A percentile compares a stretch with the other conserved stretches of the same genome.
Evolutionary conservation across 495 filamentous ascomycete genomes (phyloP).

Genomic region (Podospora australis): DNA sequence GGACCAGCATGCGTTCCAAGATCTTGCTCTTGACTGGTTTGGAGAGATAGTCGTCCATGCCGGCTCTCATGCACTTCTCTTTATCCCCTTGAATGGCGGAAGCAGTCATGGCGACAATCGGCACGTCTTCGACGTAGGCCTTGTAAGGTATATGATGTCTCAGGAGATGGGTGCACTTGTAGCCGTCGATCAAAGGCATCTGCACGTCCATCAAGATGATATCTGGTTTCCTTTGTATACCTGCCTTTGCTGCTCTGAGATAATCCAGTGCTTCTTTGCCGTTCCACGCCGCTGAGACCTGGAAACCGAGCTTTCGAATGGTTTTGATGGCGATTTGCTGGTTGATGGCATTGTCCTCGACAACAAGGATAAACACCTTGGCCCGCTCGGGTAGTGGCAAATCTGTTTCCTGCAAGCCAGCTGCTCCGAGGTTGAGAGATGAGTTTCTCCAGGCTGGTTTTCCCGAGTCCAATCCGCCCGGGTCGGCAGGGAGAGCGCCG

Average conservation of each 20-base stretch:
- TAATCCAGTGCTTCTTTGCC: conserved; percentile 72
- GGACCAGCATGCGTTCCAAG: conserved; percentile 65
- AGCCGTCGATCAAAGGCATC: conserved; percentile 79
- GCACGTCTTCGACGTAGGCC: conserved; percentile 45
- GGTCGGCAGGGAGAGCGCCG: conserved; percentile 24
- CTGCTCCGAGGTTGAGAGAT: conserved; percentile 24
- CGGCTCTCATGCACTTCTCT: conserved; percentile 68
- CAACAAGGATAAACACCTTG: conserved; percentile 59
- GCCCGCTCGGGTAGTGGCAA: conserved; percentile 41
- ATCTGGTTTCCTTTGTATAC: conserved; percentile 49
- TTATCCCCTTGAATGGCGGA: conserved; percentile 73
- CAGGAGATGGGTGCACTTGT: conserved; percentile 66
- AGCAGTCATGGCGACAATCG: conserved; percentile 78
- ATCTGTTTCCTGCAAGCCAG: conserved; percentile 27
- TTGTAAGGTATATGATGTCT: conserved; percentile 55
- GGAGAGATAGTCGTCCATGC: conserved; percentile 80
- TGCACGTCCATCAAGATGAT: conserved; percentile 88
- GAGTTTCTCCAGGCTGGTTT: conserved; percentile 26
- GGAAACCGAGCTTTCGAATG: conserved; percentile 69
- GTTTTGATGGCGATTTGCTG: conserved; percentile 72
- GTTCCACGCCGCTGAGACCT: conserved; percentile 63
- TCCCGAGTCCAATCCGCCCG: conserved; percentile 22
- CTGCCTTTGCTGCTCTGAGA: conserved; percentile 31
- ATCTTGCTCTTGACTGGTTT: conserved; percentile 66
- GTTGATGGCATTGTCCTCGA: conserved; percentile 77